Evolutionary conservation across 441 rosid species (phyloP).

Genomic region (Populus hybrid): DNA sequence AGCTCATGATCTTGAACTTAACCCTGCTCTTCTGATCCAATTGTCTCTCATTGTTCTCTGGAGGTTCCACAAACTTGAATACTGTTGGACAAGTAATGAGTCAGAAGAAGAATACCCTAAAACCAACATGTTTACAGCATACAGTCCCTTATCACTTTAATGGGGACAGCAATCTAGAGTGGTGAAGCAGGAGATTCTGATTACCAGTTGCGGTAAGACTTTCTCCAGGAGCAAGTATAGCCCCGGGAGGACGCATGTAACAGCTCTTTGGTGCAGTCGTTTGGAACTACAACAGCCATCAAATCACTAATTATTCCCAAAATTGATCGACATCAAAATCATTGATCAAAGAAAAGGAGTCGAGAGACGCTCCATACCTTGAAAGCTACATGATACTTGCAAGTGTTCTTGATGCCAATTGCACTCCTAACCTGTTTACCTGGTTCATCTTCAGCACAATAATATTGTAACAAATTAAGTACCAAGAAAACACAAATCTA

Average conservation of each 20-base stretch:
- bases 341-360: not conserved
- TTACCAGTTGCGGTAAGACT: constrained; percentile 66
- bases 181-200: not conserved
- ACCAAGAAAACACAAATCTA: constrained; percentile 11
- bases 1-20: constrained; percentile 77
- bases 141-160: not conserved
- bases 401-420: constrained; percentile 78
- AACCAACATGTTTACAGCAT: not conserved
- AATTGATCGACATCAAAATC: not conserved
- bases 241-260: constrained; percentile 77
- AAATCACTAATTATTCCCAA: not conserved
- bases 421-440: constrained; percentile 98
- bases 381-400: constrained; percentile 87
- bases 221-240: constrained; percentile 66
- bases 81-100: constrained; percentile 38
- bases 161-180: not conserved
- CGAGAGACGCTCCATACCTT: constrained; percentile 48
- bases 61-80: constrained; percentile 80
- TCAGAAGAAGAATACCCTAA: constrained; percentile 14
- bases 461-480: constrained; percentile 23
- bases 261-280: constrained; percentile 84
- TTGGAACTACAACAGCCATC: constrained; percentile 46
- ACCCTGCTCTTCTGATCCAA: constrained; percentile 55
- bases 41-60: constrained; percentile 57
- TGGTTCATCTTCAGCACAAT: constrained; percentile 71